Evolutionary conservation across 441 rosid species (phyloP).

Genomic region (Geranium incanum): DNA sequence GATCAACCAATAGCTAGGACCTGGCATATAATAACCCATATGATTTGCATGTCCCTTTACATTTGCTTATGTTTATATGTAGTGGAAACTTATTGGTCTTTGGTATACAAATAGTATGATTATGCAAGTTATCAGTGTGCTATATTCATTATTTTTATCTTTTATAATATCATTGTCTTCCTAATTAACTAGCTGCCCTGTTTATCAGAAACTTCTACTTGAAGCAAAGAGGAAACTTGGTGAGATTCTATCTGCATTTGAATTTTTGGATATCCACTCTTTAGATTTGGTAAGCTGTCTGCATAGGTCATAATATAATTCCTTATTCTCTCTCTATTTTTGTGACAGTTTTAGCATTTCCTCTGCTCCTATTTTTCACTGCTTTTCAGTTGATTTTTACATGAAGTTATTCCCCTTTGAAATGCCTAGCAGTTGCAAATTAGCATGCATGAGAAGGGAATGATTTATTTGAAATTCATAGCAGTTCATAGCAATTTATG

Average conservation of each 20-base stretch:
- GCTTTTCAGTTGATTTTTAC: background rate
- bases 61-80: background rate
- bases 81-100: background rate
- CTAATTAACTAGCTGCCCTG: conserved; percentile 5
- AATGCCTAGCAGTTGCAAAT: background rate
- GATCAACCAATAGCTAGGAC: background rate
- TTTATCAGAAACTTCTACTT: conserved; percentile 61
- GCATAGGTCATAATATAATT: background rate
- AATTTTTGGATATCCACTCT: conserved; percentile 68
- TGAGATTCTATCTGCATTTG: conserved; percentile 84
- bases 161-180: background rate
- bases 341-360: background rate
- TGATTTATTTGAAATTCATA: no score
- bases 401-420: background rate
- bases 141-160: background rate
- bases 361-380: background rate
- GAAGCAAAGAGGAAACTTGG: conserved; percentile 89
- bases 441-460: no score
- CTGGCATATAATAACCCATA: background rate
- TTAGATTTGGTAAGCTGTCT: conserved; percentile 59
- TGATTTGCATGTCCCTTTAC: background rate
- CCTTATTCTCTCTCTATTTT: background rate
- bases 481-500: no score
- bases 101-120: background rate
- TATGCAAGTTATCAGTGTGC: background rate